Conservation (phyloP, 2,329 filamentous ascomycete species). For the Alternaria sp. region DNA sequence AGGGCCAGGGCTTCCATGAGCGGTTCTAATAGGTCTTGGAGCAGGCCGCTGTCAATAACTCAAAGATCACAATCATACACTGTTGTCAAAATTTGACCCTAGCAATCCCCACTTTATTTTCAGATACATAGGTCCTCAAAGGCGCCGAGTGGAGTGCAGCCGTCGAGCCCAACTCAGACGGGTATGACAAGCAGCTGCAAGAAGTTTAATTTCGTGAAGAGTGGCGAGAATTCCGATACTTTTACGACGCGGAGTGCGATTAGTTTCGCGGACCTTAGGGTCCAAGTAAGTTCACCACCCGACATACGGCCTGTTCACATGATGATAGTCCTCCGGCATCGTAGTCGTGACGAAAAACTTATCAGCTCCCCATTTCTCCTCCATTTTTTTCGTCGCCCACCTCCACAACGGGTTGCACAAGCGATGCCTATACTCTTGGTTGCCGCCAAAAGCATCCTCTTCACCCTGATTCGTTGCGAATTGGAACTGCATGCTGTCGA, state of each 20-base stretch:
- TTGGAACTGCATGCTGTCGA: background rate
- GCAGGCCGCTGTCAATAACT: background rate
- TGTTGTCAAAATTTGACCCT: background rate
- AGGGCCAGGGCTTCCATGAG: background rate
- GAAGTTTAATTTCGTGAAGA: slow-evolving; percentile 8
- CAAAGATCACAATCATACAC: background rate
- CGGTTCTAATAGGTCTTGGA: background rate
- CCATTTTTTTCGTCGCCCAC: background rate
- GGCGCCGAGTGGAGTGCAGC: slow-evolving; percentile 7
- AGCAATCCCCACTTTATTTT: background rate
- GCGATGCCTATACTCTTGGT: background rate
- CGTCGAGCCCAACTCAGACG: slow-evolving; percentile 4
- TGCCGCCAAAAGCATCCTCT: background rate
- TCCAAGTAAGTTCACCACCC: background rate
- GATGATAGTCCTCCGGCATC: background rate
- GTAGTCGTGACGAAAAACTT: background rate
- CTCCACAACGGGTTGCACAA: background rate
- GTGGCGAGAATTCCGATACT: slow-evolving; percentile 1
- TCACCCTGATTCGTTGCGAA: background rate
- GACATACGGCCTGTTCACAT: background rate
- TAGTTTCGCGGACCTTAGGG: background rate
- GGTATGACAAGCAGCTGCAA: slow-evolving; percentile 14
- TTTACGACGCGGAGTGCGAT: slow-evolving; percentile 9
- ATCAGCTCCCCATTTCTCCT: background rate
- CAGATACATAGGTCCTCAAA: background rate